Base-by-base conservation (phyloP, 1,284 basidiomycete genomes). In the Cutaneotrichosporon cavernicola region DNA sequence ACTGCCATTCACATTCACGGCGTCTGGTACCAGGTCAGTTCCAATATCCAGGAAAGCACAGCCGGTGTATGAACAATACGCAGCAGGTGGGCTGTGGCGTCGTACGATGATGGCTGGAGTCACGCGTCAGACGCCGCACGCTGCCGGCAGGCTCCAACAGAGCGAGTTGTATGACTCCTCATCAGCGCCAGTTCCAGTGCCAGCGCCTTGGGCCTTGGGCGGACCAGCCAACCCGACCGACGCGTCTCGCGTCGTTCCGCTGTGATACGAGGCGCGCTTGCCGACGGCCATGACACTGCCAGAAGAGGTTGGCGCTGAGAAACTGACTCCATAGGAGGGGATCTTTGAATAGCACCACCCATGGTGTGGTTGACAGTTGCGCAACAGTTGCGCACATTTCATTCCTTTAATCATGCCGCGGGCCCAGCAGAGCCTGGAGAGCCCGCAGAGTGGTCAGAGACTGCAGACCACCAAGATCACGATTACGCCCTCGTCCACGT, bases 101-200 rank as follows among this genome's bases (percentile, higher is more conserved):
- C 43, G 43, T 46, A 46, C 43, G 43, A 46, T 46, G 43, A 46
- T 46, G 43, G 43, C 43, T 46, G 43, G 43, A 18, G 43, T 40
- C 43, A n/a, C 18, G 43, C 43, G 5, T 46, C 43, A 46, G 43
- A 46, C 43, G 43, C 43, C 43, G 43, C 34, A 36, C 34, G 34
- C 34, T 36, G 34, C 34, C 34, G 34, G 34, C 34, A 36, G 11
- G 34, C 40, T 43, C 40, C 40, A 43, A 43, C 40, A 10, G 36
- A 36, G 36, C 4, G 40, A 43, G 40, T 18, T 13, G 40, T 1
- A 43, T 13, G 10, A 16, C 40, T 13, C 16, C 43, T 16, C 18
- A n/a, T 18, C 16, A 8, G 18, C 43, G 43, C 43, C 40, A 14
- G 8, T 18, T 16, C 43, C 18, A 46, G 18, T 26, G 6, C 43